These are phyloP conservation scores for Avena eriantha DNA, from an alignment of 176 grass and related monocot species.

Conservation along the genomic window DNA sequence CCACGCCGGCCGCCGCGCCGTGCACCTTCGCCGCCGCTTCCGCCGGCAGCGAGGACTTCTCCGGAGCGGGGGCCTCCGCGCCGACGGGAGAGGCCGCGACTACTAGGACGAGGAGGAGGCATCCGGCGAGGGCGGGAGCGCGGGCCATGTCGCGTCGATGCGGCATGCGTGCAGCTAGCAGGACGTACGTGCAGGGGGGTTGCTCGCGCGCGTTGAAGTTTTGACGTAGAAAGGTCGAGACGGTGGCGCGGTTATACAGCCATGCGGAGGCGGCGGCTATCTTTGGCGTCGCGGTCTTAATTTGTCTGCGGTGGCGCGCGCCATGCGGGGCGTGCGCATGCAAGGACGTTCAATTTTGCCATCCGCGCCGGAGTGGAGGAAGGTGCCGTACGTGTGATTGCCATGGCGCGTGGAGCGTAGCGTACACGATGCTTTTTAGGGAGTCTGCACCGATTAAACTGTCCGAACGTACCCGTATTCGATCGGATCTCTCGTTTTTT, in stretches of 20 bases:
- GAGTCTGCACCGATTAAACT: neutral
- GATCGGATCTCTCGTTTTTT: neutral
- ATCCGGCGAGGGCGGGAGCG: slow-evolving; percentile 14
- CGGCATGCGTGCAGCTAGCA: neutral
- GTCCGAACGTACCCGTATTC: neutral
- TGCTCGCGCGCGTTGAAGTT: neutral
- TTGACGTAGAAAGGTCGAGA: neutral
- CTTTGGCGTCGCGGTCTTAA: neutral
- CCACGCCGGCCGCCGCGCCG: neutral
- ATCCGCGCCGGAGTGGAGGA: neutral
- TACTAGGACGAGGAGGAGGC: slow-evolving; percentile 33
- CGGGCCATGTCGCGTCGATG: slow-evolving; percentile 30
- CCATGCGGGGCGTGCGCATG: slow-evolving; percentile 1
- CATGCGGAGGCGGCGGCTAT: slow-evolving; percentile 20
- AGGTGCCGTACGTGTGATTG: neutral
- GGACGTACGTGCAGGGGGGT: neutral
- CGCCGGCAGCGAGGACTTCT: slow-evolving; percentile 9
- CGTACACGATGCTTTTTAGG: neutral
- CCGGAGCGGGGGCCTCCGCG: slow-evolving; percentile 35
- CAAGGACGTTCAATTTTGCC: neutral
- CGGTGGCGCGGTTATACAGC: slow-evolving; percentile 31
- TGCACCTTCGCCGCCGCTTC: neutral
- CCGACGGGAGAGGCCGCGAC: slow-evolving; percentile 15
- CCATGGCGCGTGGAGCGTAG: neutral
- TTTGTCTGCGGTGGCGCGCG: slow-evolving; percentile 21